phyloP scores from a whole-genome alignment of 2,329 filamentous ascomycete genomes.

The Botrytis porri region DNA sequence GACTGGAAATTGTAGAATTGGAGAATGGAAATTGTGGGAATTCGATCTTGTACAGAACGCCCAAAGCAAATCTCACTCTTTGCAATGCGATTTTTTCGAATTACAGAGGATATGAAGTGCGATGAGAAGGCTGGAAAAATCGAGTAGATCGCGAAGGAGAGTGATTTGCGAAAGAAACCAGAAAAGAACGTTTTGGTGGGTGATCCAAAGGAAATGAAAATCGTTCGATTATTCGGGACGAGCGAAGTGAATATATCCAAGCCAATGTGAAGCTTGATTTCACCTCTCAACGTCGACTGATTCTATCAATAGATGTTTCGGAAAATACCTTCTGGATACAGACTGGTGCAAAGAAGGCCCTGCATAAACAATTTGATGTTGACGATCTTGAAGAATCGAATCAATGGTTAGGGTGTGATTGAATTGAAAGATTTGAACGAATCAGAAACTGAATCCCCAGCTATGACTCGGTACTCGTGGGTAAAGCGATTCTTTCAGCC shows the following conservation, averaged over 20 bases:
- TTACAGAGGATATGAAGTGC: constrained; percentile 23
- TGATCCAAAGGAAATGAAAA: neutral
- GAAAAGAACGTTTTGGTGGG: neutral
- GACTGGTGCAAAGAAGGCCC: neutral
- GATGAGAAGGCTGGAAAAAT: neutral
- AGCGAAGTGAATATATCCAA: neutral
- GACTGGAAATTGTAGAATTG: neutral
- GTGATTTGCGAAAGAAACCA: neutral
- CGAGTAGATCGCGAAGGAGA: neutral
- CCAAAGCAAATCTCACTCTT: constrained; percentile 16
- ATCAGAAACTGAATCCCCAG: constrained; percentile 1
- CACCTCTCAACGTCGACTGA: neutral
- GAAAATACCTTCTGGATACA: neutral
- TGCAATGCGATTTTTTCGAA: constrained; percentile 12
- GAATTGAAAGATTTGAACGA: neutral
- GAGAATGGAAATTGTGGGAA: neutral
- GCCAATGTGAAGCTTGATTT: neutral
- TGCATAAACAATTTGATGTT: constrained; percentile 7
- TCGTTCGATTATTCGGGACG: neutral
- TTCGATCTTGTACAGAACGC: constrained; percentile 20
- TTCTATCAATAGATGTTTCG: neutral
- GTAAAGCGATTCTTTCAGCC: neutral
- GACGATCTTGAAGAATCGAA: neutral
- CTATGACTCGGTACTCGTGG: neutral
- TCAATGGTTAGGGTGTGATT: neutral